Conservation (phyloP, 768 basidiomycete genomes). For the Leccinellum luteum region DNA sequence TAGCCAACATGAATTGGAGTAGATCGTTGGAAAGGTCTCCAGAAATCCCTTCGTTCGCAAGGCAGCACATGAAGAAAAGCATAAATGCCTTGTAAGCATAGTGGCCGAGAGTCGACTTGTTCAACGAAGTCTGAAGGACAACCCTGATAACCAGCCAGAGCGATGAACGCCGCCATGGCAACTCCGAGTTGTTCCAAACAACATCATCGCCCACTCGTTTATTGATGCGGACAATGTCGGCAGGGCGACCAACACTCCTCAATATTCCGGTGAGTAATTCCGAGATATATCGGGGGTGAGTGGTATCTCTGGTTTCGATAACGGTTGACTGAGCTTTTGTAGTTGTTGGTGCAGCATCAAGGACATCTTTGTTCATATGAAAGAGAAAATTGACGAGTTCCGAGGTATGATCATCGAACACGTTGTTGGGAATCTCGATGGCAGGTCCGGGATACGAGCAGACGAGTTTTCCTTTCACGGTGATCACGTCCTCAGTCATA, state of each 20-base stretch:
- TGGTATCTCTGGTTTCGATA: not conserved
- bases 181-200: constrained; percentile 15
- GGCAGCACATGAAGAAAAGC: constrained; percentile 22
- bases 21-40: constrained; percentile 1
- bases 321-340: not conserved
- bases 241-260: constrained; percentile 27
- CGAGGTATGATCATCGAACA: constrained; percentile 8
- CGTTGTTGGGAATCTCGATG: not conserved
- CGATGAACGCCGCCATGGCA: constrained; percentile 48
- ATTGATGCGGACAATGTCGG: constrained; percentile 22
- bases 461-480: not conserved
- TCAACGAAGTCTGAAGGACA: constrained; percentile 37
- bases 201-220: constrained; percentile 42
- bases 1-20: not conserved
- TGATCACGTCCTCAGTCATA: constrained; percentile 8
- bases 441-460: not conserved
- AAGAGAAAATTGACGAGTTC: constrained; percentile 38
- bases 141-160: constrained; percentile 49
- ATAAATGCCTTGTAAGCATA: constrained; percentile 32
- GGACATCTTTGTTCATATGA: constrained; percentile 28
- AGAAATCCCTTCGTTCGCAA: constrained; percentile 4
- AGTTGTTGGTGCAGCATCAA: constrained; percentile 31
- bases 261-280: constrained; percentile 45
- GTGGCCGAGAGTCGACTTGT: constrained; percentile 8
- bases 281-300: not conserved